Conservation (phyloP, 768 basidiomycete species). For the Pilatotrama ljubarskyi region DNA sequence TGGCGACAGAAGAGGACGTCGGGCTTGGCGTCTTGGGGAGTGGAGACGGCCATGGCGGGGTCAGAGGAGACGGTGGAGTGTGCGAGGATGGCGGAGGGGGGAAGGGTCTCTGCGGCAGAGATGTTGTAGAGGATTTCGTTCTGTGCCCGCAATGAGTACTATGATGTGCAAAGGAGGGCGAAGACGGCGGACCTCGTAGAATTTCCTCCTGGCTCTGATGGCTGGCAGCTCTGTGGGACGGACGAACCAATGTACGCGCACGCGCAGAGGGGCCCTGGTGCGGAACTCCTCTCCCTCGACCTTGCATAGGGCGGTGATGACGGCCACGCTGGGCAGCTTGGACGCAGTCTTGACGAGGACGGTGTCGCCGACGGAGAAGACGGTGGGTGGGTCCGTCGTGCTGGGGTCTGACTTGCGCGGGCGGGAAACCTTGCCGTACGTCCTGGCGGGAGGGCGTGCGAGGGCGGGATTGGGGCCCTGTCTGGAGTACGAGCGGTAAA, state of each 20-base stretch:
- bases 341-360: slow-evolving; percentile 55
- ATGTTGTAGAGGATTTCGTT: slow-evolving; percentile 73
- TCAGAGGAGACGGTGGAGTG: slow-evolving; percentile 47
- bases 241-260: slow-evolving; percentile 77
- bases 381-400: not conserved
- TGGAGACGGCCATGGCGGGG: not conserved
- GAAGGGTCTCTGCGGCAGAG: slow-evolving; percentile 45
- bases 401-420: not conserved
- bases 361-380: slow-evolving; percentile 63
- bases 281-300: slow-evolving; percentile 34
- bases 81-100: slow-evolving; percentile 51
- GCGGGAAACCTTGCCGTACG: slow-evolving; percentile 2
- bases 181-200: slow-evolving; percentile 50
- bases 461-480: not conserved
- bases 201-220: slow-evolving; percentile 59
- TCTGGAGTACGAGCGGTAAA: slow-evolving; percentile 16
- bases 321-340: slow-evolving; percentile 60
- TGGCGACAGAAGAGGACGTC: slow-evolving; percentile 46
- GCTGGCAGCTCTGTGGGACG: slow-evolving; percentile 62
- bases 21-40: not conserved
- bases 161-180: not conserved
- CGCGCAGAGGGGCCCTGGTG: slow-evolving; percentile 45
- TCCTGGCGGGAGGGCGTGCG: not conserved
- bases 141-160: slow-evolving; percentile 36
- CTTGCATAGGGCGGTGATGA: slow-evolving; percentile 74